Conservation (phyloP, 345 rosid genomes). For the Combretum micranthum region DNA sequence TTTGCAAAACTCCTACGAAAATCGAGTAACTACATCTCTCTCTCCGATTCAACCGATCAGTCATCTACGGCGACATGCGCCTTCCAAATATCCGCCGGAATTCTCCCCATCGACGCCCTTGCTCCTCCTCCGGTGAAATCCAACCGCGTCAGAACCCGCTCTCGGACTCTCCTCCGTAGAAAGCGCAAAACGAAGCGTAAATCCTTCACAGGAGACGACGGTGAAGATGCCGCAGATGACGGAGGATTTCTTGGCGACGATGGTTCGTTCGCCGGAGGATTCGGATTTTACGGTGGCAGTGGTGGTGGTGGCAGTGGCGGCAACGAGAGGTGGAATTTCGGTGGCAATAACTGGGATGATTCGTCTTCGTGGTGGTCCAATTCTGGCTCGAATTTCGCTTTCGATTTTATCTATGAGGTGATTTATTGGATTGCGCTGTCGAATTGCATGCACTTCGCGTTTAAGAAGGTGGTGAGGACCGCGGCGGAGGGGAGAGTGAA, state of each 20-base stretch:
- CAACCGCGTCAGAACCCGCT: constrained; percentile 25
- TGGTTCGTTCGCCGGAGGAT: constrained; percentile 42
- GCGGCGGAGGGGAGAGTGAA: constrained; percentile 47
- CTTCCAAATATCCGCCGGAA: constrained; percentile 10
- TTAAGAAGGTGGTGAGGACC: constrained; percentile 58
- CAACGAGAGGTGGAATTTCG: constrained; percentile 64
- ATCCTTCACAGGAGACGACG: constrained; percentile 14
- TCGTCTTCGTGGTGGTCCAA: constrained; percentile 49
- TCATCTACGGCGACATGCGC: constrained; percentile 6
- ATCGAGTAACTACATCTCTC: constrained; percentile 19
- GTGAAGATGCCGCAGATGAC: constrained; percentile 10
- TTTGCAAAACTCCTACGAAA: constrained; percentile 38
- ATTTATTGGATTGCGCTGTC: constrained; percentile 86
- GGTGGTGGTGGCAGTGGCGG: constrained; percentile 44
- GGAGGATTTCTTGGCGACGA: constrained; percentile 17
- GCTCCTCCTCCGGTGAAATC: constrained; percentile 54
- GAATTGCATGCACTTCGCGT: constrained; percentile 77
- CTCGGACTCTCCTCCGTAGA: constrained; percentile 42
- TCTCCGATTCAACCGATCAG: constrained; percentile 29
- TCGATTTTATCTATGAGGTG: constrained; percentile 84
- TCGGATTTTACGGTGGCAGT: constrained; percentile 37
- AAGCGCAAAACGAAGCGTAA: constrained; percentile 53
- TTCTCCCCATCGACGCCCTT: constrained; percentile 22
- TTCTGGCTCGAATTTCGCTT: constrained; percentile 34
- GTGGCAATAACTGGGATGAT: constrained; percentile 47